These are phyloP conservation scores for Yamadazyma triangularis DNA, from an alignment of 1,139 yeast genomes.

Conservation along the genomic window DNA sequence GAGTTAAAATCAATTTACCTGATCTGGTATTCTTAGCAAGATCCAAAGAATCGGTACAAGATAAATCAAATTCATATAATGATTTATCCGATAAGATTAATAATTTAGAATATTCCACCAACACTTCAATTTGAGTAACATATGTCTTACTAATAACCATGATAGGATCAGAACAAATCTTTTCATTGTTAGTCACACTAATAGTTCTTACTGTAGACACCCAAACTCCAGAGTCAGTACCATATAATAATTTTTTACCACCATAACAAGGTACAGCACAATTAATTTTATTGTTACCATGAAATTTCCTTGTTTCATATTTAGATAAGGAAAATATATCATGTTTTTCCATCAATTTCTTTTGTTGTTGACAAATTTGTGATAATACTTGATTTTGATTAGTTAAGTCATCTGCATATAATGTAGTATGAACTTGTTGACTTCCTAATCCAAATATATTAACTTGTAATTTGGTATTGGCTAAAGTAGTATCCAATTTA, in stretches of 20 bases:
- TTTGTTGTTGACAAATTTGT: conserved; percentile 76
- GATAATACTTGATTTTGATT: conserved; percentile 80
- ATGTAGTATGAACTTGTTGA: conserved; percentile 40
- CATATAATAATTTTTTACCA: conserved; percentile 84
- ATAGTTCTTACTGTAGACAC: conserved; percentile 58
- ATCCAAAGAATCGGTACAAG: conserved; percentile 64
- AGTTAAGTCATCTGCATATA: conserved; percentile 47
- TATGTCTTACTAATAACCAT: conserved; percentile 71
- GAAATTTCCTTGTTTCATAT: conserved; percentile 68
- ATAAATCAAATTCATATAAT: conserved; percentile 75
- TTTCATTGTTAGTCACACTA: conserved; percentile 40
- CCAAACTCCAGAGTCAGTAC: conserved; percentile 90
- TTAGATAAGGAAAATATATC: conserved; percentile 80
- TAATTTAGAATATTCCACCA: conserved; percentile 86
- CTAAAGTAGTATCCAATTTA: conserved; percentile 23
- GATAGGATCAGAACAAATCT: conserved; percentile 67
- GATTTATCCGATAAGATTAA: conserved; percentile 80
- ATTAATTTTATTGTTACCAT: conserved; percentile 69
- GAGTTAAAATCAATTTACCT: conserved; percentile 76
- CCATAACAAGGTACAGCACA: conserved; percentile 96
- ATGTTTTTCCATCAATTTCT: conserved; percentile 61
- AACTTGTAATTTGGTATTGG: conserved; percentile 43
- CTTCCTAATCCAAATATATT: conserved; percentile 44
- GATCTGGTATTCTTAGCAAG: conserved; percentile 66
- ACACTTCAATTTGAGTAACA: conserved; percentile 84